These are phyloP conservation scores for Tripidium arundinaceum DNA, from an alignment of 202 grass and related monocot genomes.

Conservation along the genomic window DNA sequence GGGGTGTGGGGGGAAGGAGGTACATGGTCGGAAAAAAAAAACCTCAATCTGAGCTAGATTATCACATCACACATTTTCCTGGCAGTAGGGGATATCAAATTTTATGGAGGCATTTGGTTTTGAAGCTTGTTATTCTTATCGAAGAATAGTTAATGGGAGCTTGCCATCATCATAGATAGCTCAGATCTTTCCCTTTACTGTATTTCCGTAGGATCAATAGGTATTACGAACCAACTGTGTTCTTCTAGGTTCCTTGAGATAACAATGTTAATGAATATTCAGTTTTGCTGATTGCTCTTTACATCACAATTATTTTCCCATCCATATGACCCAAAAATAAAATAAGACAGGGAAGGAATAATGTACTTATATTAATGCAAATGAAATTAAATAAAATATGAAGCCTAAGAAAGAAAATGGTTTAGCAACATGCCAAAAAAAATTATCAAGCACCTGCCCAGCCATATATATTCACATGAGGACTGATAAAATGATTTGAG, in stretches of 20 bases:
- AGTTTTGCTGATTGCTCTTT: not conserved
- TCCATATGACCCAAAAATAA: too few relatives aligned
- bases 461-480: too few relatives aligned
- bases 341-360: too few relatives aligned
- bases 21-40: not conserved
- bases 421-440: too few relatives aligned
- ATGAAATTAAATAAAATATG: too few relatives aligned
- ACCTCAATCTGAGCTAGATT: not conserved
- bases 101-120: not conserved
- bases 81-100: not conserved
- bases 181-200: not conserved
- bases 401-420: too few relatives aligned
- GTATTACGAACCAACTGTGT: not conserved
- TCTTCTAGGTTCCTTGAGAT: constrained; percentile 1
- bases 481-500: too few relatives aligned
- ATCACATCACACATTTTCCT: not conserved
- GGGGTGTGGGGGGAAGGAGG: too few relatives aligned
- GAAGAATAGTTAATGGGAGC: not conserved
- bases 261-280: not conserved
- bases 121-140: not conserved
- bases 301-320: not conserved
- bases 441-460: too few relatives aligned
- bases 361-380: too few relatives aligned
- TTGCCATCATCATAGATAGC: not conserved
- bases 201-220: not conserved